Conservation (phyloP, 176 grass and related monocot genomes). For the Coix lacrymajobi region DNA sequence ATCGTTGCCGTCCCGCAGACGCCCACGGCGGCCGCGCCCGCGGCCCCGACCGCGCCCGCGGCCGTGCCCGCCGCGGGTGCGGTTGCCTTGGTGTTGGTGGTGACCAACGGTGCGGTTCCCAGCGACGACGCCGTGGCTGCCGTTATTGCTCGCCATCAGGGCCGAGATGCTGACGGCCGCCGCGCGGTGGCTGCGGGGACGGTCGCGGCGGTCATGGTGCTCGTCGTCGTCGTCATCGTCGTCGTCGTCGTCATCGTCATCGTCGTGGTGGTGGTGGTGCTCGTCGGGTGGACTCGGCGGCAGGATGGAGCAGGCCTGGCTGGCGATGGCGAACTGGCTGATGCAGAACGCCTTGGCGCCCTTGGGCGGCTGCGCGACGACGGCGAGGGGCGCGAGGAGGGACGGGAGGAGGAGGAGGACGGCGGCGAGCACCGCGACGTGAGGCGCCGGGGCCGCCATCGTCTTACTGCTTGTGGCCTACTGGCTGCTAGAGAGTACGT, state of each 20-base stretch:
- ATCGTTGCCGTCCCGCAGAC: conserved; percentile 9
- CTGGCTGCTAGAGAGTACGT: not conserved
- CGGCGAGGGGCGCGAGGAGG: conserved; percentile 14
- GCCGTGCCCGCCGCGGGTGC: conserved; percentile 7
- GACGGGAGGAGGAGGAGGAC: conserved; percentile 37
- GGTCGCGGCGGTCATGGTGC: not conserved
- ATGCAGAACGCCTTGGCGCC: conserved; percentile 62
- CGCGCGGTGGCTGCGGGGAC: not conserved
- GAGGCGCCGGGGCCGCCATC: conserved; percentile 30
- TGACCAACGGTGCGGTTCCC: conserved; percentile 17
- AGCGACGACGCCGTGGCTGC: not conserved
- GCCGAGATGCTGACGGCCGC: not conserved
- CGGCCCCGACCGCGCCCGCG: not conserved
- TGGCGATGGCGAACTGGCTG: conserved; percentile 74
- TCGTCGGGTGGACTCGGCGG: conserved; percentile 37
- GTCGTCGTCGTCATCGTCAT: not conserved
- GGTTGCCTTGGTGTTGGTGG: conserved; percentile 22
- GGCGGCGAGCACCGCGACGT: conserved; percentile 17
- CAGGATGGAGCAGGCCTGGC: conserved; percentile 68
- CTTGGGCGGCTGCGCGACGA: conserved; percentile 23
- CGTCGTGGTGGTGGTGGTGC: conserved; percentile 14
- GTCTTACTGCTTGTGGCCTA: not conserved
- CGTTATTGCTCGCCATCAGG: conserved; percentile 10
- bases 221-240: not conserved
- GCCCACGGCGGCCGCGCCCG: not conserved